Evolutionary conservation across 2,329 filamentous ascomycete species (phyloP).

Genomic region (Fusarium sp.): DNA sequence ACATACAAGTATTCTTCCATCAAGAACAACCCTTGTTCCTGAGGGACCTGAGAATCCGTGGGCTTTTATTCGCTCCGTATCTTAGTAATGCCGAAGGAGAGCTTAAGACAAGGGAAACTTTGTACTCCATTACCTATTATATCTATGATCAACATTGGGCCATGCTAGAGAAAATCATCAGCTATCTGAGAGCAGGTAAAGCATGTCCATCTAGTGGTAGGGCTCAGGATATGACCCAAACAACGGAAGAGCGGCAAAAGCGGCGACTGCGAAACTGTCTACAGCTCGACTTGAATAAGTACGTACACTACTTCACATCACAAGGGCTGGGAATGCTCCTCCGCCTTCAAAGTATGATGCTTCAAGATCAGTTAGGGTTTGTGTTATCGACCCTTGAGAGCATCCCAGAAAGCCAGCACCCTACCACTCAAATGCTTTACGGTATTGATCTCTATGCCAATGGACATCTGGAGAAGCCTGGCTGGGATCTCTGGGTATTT

Average conservation of each 20-base stretch:
- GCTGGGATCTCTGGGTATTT: neutral
- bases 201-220: neutral
- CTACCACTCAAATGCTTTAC: neutral
- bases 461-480: too few relatives aligned
- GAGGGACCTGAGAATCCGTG: neutral
- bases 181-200: neutral
- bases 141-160: neutral
- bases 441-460: neutral
- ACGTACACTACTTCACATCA: neutral
- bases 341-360: neutral
- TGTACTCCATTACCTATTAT: neutral
- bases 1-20: neutral
- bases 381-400: neutral
- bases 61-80: neutral
- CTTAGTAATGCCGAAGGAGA: accelerated
- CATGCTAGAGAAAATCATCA: neutral
- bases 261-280: accelerated
- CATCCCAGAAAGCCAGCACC: neutral
- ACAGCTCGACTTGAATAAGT: neutral
- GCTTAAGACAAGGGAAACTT: accelerated
- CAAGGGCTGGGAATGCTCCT: neutral
- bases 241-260: neutral
- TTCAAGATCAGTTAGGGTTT: neutral
- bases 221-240: neutral
- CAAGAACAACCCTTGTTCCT: too few relatives aligned